These are phyloP conservation scores for Dianthus caryophyllus DNA, from an alignment of 148 eudicot genomes.

Conservation along the genomic window DNA sequence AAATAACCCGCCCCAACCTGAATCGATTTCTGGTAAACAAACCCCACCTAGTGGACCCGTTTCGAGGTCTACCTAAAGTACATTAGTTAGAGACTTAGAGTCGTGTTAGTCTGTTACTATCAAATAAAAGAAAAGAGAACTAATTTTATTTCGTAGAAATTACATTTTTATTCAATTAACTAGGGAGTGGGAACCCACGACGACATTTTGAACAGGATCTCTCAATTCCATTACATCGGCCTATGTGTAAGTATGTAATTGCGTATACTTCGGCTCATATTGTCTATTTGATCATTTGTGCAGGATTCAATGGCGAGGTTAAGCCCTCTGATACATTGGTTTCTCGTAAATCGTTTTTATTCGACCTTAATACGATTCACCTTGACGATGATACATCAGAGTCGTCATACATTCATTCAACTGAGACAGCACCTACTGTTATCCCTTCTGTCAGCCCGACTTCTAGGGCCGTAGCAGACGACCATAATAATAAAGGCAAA, in stretches of 20 bases:
- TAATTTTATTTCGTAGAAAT: no score
- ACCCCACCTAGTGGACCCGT: no score
- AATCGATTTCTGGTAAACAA: no score
- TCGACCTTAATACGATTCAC: slow-evolving; percentile 38
- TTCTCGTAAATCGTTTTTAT: neutral
- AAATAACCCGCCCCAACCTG: no score
- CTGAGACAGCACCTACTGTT: slow-evolving; percentile 12
- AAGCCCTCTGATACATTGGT: neutral
- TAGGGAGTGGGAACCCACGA: no score
- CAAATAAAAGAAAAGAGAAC: no score
- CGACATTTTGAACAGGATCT: no score
- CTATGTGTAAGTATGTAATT: neutral
- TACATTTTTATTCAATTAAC: no score
- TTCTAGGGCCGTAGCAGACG: slow-evolving; percentile 17
- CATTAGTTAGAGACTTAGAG: no score
- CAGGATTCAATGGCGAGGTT: slow-evolving; percentile 32
- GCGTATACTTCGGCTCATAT: slow-evolving; percentile 8
- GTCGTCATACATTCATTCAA: slow-evolving; percentile 22
- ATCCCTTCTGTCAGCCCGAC: slow-evolving; percentile 8
- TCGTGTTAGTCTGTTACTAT: no score
- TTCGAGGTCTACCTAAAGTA: no score
- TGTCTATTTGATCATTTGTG: slow-evolving; percentile 16
- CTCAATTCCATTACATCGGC: no score
- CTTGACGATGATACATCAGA: slow-evolving; percentile 37
- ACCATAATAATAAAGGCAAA: slow-evolving; percentile 8